These are phyloP conservation scores for Ceratocystis cacaofunesta DNA, from an alignment of 2,329 filamentous ascomycete species.

Conservation along the genomic window DNA sequence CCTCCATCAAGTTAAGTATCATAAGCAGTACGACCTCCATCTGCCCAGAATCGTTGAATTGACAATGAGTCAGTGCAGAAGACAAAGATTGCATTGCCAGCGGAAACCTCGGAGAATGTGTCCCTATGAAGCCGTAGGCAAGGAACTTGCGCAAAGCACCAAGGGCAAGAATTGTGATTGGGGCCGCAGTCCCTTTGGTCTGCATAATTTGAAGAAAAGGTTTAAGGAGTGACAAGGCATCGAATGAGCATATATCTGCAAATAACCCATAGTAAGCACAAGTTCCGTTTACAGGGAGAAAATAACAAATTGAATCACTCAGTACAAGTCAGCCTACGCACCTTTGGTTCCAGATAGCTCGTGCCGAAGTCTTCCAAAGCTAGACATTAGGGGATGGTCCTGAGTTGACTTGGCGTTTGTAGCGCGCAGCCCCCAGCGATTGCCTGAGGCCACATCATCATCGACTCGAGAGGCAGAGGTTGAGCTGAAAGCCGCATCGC, in stretches of 20 bases:
- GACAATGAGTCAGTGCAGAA: slow-evolving; percentile 89
- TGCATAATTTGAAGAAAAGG: slow-evolving; percentile 95
- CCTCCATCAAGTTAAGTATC: slow-evolving; percentile 95
- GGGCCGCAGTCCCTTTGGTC: slow-evolving; percentile 86
- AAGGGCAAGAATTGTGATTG: slow-evolving; percentile 87
- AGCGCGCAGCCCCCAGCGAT: slow-evolving; percentile 82
- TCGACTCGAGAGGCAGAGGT: slow-evolving; percentile 23
- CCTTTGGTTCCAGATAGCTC: slow-evolving; percentile 77
- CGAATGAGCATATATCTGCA: slow-evolving; percentile 70
- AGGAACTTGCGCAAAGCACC: slow-evolving; percentile 94
- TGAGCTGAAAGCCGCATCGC: slow-evolving; percentile 3
- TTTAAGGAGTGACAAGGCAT: slow-evolving; percentile 75
- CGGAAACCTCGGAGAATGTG: slow-evolving; percentile 70
- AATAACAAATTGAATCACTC: not conserved
- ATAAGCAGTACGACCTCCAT: slow-evolving; percentile 90
- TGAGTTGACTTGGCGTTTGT: slow-evolving; percentile 96
- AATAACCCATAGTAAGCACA: slow-evolving; percentile 18
- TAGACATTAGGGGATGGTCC: slow-evolving; percentile 90
- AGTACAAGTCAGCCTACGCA: slow-evolving; percentile 24
- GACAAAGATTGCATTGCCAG: slow-evolving; percentile 90
- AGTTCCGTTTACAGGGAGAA: not conserved
- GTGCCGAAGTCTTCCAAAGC: slow-evolving; percentile 76
- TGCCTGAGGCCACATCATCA: slow-evolving; percentile 43
- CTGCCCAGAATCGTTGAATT: slow-evolving; percentile 87
- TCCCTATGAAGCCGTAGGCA: slow-evolving; percentile 79